phyloP scores from a whole-genome alignment of 192 early-diverging fungal species.

The Rhizophagus prolifer region DNA sequence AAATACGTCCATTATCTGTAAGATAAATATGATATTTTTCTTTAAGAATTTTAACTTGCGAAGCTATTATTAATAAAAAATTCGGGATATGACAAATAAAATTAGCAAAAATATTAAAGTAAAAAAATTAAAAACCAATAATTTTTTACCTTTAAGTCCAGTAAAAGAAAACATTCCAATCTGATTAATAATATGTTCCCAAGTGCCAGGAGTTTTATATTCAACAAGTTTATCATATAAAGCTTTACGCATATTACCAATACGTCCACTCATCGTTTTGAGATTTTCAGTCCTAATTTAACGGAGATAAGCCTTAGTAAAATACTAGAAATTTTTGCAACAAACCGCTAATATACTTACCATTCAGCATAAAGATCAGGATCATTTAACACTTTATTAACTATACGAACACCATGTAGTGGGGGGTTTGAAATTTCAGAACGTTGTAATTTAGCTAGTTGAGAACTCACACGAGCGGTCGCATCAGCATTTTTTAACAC shows the following conservation, averaged over 20 bases:
- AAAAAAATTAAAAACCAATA: too few species aligned
- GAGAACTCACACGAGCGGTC: slow-evolving; percentile 66
- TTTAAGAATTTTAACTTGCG: slow-evolving; percentile 77
- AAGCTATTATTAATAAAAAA: slow-evolving; percentile 29
- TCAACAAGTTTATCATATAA: slow-evolving; percentile 64
- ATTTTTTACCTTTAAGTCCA: slow-evolving; percentile 67
- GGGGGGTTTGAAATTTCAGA: slow-evolving; percentile 90
- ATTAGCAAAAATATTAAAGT: not conserved
- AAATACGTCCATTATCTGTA: slow-evolving; percentile 93
- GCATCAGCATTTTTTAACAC: slow-evolving; percentile 59
- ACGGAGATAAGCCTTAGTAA: not conserved
- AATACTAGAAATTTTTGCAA: not conserved
- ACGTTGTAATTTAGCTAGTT: slow-evolving; percentile 82
- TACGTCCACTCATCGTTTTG: slow-evolving; percentile 84
- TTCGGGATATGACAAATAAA: not conserved
- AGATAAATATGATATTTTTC: slow-evolving; percentile 91
- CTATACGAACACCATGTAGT: slow-evolving; percentile 87
- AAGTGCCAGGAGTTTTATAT: slow-evolving; percentile 86
- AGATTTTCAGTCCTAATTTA: slow-evolving; percentile 52
- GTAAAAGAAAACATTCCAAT: slow-evolving; percentile 99
- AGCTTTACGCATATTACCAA: slow-evolving; percentile 81
- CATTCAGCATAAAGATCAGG: slow-evolving; percentile 80
- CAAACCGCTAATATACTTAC: slow-evolving; percentile 39
- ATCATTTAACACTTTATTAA: slow-evolving; percentile 80
- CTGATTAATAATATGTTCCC: slow-evolving; percentile 94